Evolutionary conservation across 1,284 basidiomycete species (phyloP), one percentile per base, ranked within the genome.

Genomic region (Neonothopanus nambi): DNA sequence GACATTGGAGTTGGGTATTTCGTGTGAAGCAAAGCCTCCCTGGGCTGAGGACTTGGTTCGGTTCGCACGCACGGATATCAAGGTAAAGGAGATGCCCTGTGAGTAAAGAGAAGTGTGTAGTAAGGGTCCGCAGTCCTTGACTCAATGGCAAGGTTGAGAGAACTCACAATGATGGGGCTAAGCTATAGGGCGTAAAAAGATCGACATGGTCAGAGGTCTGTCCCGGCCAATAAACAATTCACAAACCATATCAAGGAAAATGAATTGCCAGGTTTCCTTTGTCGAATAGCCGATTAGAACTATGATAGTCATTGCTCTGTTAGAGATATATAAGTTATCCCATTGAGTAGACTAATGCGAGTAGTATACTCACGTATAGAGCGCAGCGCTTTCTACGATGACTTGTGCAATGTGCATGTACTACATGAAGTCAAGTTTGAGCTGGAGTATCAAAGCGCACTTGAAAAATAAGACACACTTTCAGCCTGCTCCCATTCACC

Each of bases 161-260:
- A n/a, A 45, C 50, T 51, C 28, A 45, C 50, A 42, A 51, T 51
- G n/a, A 51, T 51, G 3, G 50, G 50, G 35, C 41, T 44, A 13
- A 51, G 35, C 50, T 51, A n/a, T 23, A 38, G 12, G 12, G 26
- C 30, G 28, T 33, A 33, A 41, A 51, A 12, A 15, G 13, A 41
- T 7, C 12, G 28, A 35, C n/a, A n/a, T 33, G 15, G 43, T 13
- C 23, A 12, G 15, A 20, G 13, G n/a, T 17, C n/a, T 1, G 24
- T 13, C 8, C 20, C 5, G 13, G 30, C 3, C 13, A 46, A 35
- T 15, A 40, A 40, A 40, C 9, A 9, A n/a, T 18, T 33, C 8
- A 37, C 45, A 18, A n/a, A 51, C 50, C 50, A 51, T 45, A 33
- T 51, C 50, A 11, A 51, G 35, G n/a, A 41, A 43, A 35, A 51